Evolutionary conservation across 257 asterid genomes (phyloP).

Genomic region (Primulina tabacum): DNA sequence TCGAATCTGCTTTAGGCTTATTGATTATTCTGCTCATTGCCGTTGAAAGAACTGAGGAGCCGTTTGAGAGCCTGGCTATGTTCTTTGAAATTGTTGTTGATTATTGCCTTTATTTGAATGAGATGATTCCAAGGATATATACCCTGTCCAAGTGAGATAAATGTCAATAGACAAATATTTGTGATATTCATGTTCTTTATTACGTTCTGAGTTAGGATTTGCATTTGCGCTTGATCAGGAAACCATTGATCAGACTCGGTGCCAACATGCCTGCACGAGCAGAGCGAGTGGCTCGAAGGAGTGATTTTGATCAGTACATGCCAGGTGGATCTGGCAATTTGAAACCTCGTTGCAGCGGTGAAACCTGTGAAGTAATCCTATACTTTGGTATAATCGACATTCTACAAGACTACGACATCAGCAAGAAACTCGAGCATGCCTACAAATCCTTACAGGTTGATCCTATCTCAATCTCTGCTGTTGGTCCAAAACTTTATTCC

Average conservation of each 20-base stretch:
- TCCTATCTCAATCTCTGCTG: constrained; percentile 66
- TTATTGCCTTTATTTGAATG: background rate
- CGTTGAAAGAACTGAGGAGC: background rate
- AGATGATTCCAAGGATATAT: too few species aligned
- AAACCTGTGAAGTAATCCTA: constrained; percentile 57
- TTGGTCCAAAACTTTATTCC: constrained; percentile 71
- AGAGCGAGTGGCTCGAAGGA: constrained; percentile 45
- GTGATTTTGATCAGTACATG: constrained; percentile 44
- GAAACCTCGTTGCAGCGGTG: constrained; percentile 44
- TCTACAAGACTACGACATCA: constrained; percentile 70
- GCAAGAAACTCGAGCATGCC: constrained; percentile 78
- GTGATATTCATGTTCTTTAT: background rate
- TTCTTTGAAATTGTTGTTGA: too few species aligned
- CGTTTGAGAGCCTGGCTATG: background rate
- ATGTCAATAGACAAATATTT: background rate
- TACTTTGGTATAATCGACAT: constrained; percentile 82
- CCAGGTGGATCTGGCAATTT: constrained; percentile 36
- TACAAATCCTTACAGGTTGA: constrained; percentile 73
- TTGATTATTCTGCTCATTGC: background rate
- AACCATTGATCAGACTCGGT: constrained; percentile 50
- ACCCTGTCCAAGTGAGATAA: too few species aligned
- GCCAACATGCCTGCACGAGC: constrained; percentile 76
- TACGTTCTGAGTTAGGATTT: background rate
- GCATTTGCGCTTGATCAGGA: constrained; percentile 37
- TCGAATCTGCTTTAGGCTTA: background rate